Evolutionary conservation across 495 filamentous ascomycete genomes (phyloP).

Genomic region (Chaetomium cochliodes): DNA sequence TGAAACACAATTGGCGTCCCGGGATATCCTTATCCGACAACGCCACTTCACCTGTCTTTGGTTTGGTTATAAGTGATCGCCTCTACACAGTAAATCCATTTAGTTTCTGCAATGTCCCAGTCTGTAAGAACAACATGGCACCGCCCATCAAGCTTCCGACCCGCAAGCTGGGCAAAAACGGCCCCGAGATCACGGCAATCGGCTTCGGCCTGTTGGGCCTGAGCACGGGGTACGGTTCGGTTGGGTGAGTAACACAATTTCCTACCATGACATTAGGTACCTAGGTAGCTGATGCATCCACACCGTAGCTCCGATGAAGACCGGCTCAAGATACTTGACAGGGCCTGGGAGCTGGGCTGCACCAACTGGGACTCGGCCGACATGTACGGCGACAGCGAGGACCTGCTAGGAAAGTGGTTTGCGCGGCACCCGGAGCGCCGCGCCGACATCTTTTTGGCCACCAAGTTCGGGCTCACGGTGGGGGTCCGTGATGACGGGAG

Average conservation of each 20-base stretch:
- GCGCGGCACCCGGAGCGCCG: slow-evolving; percentile 47
- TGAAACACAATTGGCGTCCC: not conserved
- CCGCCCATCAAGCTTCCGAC: slow-evolving; percentile 32
- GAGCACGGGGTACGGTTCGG: slow-evolving; percentile 47
- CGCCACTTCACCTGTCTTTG: not conserved
- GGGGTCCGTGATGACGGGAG: slow-evolving; percentile 13
- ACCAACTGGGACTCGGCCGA: slow-evolving; percentile 54
- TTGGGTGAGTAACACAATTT: slow-evolving; percentile 23
- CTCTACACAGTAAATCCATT: no score
- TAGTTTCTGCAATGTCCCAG: no score
- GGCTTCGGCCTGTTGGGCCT: slow-evolving; percentile 59
- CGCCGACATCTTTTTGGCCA: slow-evolving; percentile 56
- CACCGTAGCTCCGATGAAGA: slow-evolving; percentile 41
- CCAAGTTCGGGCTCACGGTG: slow-evolving; percentile 49
- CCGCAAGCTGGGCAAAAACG: slow-evolving; percentile 52
- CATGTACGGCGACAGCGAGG: slow-evolving; percentile 52
- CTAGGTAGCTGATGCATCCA: not conserved
- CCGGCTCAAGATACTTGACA: slow-evolving; percentile 49
- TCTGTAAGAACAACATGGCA: slow-evolving; percentile 20
- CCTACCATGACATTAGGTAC: no score
- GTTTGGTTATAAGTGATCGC: no score
- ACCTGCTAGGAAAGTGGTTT: slow-evolving; percentile 57
- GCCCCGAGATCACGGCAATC: slow-evolving; percentile 53
- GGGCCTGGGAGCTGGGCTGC: slow-evolving; percentile 47
- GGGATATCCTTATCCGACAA: slow-evolving; percentile 8